Percentiles rank a stretch among this genome's conserved stretches.
Conservation (phyloP, 106 monocot genomes). For the Posidonia australis region DNA sequence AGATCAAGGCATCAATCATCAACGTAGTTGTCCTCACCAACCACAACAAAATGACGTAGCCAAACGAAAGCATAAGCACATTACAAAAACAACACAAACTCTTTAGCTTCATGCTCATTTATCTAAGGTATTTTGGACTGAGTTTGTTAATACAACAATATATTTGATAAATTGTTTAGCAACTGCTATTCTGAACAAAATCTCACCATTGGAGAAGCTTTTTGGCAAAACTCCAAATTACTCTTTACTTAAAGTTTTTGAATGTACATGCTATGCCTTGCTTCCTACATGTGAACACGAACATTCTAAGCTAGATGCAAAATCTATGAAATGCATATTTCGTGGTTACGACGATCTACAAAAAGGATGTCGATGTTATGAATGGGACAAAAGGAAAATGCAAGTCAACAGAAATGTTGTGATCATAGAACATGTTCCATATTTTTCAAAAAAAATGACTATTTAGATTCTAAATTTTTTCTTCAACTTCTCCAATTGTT, state of each 20-base stretch:
- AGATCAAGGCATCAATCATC: not conserved
- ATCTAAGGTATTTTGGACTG: conserved; percentile 7
- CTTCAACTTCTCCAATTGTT: not conserved
- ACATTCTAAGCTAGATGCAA: conserved; percentile 9
- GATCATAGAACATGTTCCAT: no score
- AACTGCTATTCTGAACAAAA: not conserved
- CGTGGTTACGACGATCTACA: conserved; percentile 10
- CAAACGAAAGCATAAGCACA: conserved; percentile 11
- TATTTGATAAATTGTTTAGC: conserved; percentile 8
- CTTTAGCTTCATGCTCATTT: conserved; percentile 5
- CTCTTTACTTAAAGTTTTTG: not conserved
- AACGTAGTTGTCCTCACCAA: conserved; percentile 12
- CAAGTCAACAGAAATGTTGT: conserved; percentile 4
- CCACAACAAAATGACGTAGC: conserved; percentile 16
- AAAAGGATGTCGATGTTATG: conserved; percentile 3
- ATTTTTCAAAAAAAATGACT: conserved; percentile 8
- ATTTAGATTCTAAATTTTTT: not conserved
- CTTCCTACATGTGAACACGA: conserved; percentile 1
- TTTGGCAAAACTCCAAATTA: no score
- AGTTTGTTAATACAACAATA: conserved; percentile 1
- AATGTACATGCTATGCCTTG: not conserved
- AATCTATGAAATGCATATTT: conserved; percentile 4
- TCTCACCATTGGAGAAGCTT: not conserved
- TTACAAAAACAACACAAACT: no score
- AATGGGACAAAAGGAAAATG: conserved; percentile 4